Conservation (phyloP, 805 yeast genomes). For the Candida maesae region DNA sequence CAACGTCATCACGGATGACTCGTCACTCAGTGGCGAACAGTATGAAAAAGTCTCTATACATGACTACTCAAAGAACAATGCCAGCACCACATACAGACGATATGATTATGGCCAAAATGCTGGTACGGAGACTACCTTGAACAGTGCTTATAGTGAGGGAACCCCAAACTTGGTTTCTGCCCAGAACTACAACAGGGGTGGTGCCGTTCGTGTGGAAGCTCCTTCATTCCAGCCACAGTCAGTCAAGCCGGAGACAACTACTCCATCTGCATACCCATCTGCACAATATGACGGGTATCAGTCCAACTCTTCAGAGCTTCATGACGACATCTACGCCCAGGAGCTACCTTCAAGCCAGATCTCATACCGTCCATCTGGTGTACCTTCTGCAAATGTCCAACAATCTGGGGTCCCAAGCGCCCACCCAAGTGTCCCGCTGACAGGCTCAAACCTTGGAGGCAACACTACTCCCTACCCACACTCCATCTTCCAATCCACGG, state of each 20-base stretch:
- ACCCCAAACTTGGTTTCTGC: constrained; percentile 26
- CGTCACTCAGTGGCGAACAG: constrained; percentile 21
- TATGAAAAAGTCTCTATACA: constrained; percentile 23
- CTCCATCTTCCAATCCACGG: constrained; percentile 4
- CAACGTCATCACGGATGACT: constrained; percentile 24
- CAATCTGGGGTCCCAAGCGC: not conserved
- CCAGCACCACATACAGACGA: constrained; percentile 11
- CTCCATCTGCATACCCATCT: constrained; percentile 18
- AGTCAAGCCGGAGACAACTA: constrained; percentile 23
- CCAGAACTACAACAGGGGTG: constrained; percentile 22
- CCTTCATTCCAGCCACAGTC: constrained; percentile 22
- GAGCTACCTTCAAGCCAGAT: not conserved
- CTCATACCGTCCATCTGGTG: not conserved
- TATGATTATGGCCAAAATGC: constrained; percentile 7
- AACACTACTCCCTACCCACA: constrained; percentile 8
- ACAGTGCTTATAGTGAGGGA: constrained; percentile 17
- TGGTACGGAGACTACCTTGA: constrained; percentile 16
- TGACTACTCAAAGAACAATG: constrained; percentile 22
- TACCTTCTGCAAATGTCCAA: too few species aligned
- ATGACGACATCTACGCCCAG: not conserved
- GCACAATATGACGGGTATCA: constrained; percentile 11
- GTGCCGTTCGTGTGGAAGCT: constrained; percentile 24
- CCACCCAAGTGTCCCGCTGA: not conserved
- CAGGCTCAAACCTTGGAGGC: not conserved
- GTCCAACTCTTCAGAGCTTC: not conserved